Evolutionary conservation across 1,284 basidiomycete species (phyloP), one percentile per base, ranked within the genome.

Genomic region (Cryptococcus amylolentus): DNA sequence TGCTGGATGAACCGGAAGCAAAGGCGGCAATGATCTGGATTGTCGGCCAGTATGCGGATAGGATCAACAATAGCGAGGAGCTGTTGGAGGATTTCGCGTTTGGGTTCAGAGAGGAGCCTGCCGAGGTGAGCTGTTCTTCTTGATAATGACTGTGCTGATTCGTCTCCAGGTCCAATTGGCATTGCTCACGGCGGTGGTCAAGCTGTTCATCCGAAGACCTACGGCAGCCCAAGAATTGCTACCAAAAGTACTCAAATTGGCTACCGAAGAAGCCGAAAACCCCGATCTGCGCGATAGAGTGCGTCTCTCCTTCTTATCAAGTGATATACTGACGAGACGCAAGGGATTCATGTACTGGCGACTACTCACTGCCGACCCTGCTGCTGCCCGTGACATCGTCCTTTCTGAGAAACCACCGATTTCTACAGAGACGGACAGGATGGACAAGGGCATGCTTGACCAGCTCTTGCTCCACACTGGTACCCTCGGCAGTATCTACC

Each of bases 11-110:
- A 72, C 94, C 95, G 14, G 96, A 98, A 73, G 95, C 95, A 5
- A 98, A 98, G 75, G 90, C 95, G 0, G 92, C 93, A 8, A 83
- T 98, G 58, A 97, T 98, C 69, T 98, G 95, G 95, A 98, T 98
- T 67, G 88, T 98, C 54, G 95, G 95, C 51, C 93, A 98, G 79
- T 98, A 98, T 72, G 91, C 95, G 13, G 89, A 89, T 75, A 91
- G 93, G 78, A 98, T 98, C 65, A 90, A 94, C 68, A 98, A 98
- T 65, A 90, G 91, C 9, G 92, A 90, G 72, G 95, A 98, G 70
- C 81, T 98, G 40, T 81, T 98, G 57, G 84, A 86, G 14, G 87
- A 88, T 55, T 98, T 97, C 69, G 87, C 97, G 31, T 91, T 95
- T 63, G 83, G 87, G 2, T 98, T 98, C 79, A 86, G 83, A 42